These are phyloP conservation scores for Aspergillus indologenus DNA, from an alignment of 495 filamentous ascomycete species.

Conservation along the genomic window DNA sequence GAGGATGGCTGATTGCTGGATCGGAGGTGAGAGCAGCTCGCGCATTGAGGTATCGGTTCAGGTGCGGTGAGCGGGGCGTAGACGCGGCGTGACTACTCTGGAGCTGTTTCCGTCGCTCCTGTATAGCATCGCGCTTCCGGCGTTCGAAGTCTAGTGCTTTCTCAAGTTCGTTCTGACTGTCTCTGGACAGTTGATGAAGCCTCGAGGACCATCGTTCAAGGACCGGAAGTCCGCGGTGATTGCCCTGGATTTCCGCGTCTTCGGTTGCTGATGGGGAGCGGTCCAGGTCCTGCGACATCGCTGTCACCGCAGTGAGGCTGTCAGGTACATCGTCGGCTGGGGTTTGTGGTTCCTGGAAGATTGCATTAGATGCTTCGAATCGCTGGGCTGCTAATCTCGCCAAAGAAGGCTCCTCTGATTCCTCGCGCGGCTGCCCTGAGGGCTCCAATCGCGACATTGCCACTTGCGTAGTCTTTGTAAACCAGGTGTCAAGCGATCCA, in stretches of 20 bases:
- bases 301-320: not conserved
- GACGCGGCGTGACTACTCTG: conserved; percentile 3
- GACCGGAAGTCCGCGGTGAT: conserved; percentile 13
- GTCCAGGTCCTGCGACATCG: not conserved
- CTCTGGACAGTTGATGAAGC: conserved; percentile 26
- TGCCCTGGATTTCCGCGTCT: not conserved
- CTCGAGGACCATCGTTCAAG: conserved; percentile 42
- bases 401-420: conserved; percentile 18
- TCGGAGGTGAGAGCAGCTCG: conserved; percentile 31
- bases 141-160: conserved; percentile 41
- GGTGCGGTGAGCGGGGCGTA: conserved; percentile 29
- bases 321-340: not conserved
- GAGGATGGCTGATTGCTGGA: not conserved
- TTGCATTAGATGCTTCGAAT: conserved; percentile 16
- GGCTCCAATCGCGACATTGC: conserved; percentile 7
- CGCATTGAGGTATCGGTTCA: conserved; percentile 38
- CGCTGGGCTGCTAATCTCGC: conserved; percentile 24
- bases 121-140: conserved; percentile 40
- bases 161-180: conserved; percentile 26
- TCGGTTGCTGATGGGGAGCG: not conserved
- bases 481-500: conserved; percentile 42
- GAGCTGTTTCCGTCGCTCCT: conserved; percentile 23
- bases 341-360: not conserved
- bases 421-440: conserved; percentile 2
- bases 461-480: conserved; percentile 28